Conservation (phyloP, 169 alveolate genomes). For the Plasmodium berghei region DNA sequence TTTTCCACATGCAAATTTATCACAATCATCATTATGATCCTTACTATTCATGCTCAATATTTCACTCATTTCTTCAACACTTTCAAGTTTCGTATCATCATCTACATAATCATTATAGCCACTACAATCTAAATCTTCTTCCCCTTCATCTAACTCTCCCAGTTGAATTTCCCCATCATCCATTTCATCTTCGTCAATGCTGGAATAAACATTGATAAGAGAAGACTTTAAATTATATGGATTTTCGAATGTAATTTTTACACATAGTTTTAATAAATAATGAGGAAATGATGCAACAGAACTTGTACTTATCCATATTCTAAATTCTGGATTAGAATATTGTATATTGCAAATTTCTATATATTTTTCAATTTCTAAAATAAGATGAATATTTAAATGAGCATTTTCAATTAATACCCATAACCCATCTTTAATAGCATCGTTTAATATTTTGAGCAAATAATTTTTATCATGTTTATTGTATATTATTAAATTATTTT, state of each 20-base stretch:
- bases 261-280: slow-evolving; percentile 61
- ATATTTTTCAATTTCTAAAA: slow-evolving; percentile 71
- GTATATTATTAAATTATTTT: slow-evolving; percentile 58
- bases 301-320: slow-evolving; percentile 73
- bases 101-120: background rate
- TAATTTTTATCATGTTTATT: slow-evolving; percentile 54
- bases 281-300: slow-evolving; percentile 60
- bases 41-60: background rate
- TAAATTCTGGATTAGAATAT: slow-evolving; percentile 74
- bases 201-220: slow-evolving; percentile 42
- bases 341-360: slow-evolving; percentile 66
- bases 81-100: background rate
- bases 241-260: slow-evolving; percentile 68
- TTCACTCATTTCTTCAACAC: background rate
- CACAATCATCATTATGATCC: slow-evolving; percentile 5
- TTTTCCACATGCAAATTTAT: background rate
- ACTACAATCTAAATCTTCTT: background rate
- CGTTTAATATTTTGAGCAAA: slow-evolving; percentile 56
- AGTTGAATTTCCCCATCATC: slow-evolving; percentile 3
- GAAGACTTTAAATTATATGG: slow-evolving; percentile 59
- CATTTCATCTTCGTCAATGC: slow-evolving; percentile 1
- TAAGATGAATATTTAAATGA: slow-evolving; percentile 60
- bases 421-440: slow-evolving; percentile 74
- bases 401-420: slow-evolving; percentile 76
- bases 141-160: background rate